Conservation (phyloP, 441 rosid species). For the Pelargonium cotyledonis region DNA sequence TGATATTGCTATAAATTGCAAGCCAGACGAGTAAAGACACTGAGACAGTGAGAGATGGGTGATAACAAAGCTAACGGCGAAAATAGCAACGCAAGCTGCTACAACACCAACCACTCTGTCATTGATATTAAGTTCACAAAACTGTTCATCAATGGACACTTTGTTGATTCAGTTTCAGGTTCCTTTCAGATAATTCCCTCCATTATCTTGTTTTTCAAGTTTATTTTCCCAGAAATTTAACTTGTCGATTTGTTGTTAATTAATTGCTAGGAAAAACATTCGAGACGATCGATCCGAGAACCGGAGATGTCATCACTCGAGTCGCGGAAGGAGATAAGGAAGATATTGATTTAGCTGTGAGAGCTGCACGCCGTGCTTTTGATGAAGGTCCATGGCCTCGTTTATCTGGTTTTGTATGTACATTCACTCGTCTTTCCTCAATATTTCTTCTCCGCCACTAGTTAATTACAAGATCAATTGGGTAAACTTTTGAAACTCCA, state of each 20-base stretch:
- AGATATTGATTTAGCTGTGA: conserved; percentile 70
- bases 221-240: too few relatives aligned
- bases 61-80: too few relatives aligned
- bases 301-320: conserved; percentile 42
- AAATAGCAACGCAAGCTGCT: too few relatives aligned
- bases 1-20: too few relatives aligned
- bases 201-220: background rate
- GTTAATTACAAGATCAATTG: too few relatives aligned
- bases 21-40: too few relatives aligned
- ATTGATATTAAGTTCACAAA: background rate
- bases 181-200: too few relatives aligned
- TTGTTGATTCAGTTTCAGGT: conserved; percentile 1
- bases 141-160: background rate
- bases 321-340: conserved; percentile 60
- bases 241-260: background rate
- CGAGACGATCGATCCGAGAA: conserved; percentile 72
- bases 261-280: conserved; percentile 39
- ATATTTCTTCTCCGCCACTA: background rate
- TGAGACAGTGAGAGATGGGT: too few relatives aligned
- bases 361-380: conserved; percentile 73
- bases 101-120: too few relatives aligned
- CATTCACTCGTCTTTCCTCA: too few relatives aligned
- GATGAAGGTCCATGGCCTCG: conserved; percentile 92
- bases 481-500: too few relatives aligned
- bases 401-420: conserved; percentile 53